These are phyloP conservation scores for Emericellopsis cladophorae DNA, from an alignment of 2,329 filamentous ascomycete species.

Conservation along the genomic window DNA sequence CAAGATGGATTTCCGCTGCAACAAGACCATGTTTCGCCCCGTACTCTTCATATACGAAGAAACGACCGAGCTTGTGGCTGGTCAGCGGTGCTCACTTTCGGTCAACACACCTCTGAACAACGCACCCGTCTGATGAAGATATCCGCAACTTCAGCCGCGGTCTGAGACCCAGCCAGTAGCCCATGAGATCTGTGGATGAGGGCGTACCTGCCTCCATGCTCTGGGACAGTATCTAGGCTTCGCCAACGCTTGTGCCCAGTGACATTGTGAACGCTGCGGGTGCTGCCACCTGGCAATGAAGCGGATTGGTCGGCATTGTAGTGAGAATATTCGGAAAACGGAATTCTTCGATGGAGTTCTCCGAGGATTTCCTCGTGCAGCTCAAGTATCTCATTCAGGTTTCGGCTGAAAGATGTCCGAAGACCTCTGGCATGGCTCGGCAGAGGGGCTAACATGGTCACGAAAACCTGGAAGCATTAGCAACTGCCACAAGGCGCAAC, in stretches of 20 bases:
- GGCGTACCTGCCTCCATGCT: constrained; percentile 20
- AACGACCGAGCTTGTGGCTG: constrained; percentile 16
- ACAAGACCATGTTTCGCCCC: constrained; percentile 81
- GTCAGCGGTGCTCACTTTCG: too few species aligned
- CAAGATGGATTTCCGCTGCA: constrained; percentile 54
- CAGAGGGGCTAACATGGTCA: constrained; percentile 61
- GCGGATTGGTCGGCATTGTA: constrained; percentile 7
- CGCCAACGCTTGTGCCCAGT: constrained; percentile 30
- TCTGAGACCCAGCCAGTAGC: constrained; percentile 43
- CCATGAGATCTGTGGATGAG: constrained; percentile 35
- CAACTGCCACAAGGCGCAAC: background rate
- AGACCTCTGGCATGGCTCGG: constrained; percentile 51
- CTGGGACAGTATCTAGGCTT: constrained; percentile 32
- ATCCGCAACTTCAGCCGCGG: constrained; percentile 47
- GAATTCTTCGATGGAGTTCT: constrained; percentile 59
- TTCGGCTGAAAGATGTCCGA: constrained; percentile 63
- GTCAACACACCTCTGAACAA: constrained; percentile 20
- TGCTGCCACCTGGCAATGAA: constrained; percentile 5
- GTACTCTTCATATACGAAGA: constrained; percentile 86
- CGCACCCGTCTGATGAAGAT: constrained; percentile 47
- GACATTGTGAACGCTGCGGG: constrained; percentile 1
- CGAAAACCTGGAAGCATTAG: constrained; percentile 45
- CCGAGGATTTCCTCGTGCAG: constrained; percentile 73
- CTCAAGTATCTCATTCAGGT: constrained; percentile 66
- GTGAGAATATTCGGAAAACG: constrained; percentile 52